Evolutionary conservation across 805 yeast species (phyloP).

Genomic region (Brettanomyces nanus): DNA sequence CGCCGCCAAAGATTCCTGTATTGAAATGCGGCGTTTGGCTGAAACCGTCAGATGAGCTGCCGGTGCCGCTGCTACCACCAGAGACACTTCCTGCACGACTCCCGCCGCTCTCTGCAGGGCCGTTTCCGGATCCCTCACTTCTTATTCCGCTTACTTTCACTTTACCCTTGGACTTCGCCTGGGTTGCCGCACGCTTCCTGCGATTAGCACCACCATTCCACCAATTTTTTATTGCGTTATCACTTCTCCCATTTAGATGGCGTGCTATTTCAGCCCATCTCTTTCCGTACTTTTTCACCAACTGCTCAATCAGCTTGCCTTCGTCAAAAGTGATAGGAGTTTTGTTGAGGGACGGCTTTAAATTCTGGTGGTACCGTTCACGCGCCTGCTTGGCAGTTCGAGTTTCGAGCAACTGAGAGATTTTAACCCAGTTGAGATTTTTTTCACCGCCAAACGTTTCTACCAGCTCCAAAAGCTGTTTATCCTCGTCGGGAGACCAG

Average conservation of each 20-base stretch:
- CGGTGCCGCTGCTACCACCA: neutral
- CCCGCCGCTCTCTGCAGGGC: no score
- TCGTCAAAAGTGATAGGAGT: constrained; percentile 80
- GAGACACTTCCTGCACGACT: constrained; percentile 4
- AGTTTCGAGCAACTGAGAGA: constrained; percentile 62
- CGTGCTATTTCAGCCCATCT: constrained; percentile 93
- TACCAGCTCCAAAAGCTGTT: constrained; percentile 60
- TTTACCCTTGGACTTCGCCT: constrained; percentile 1
- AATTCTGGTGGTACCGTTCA: constrained; percentile 85
- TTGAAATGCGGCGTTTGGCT: constrained; percentile 16
- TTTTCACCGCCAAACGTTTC: constrained; percentile 60
- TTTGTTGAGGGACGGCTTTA: constrained; percentile 76
- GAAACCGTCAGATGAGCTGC: no score
- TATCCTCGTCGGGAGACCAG: constrained; percentile 85
- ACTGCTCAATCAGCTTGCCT: constrained; percentile 70
- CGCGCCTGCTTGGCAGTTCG: constrained; percentile 89
- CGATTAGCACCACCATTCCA: constrained; percentile 94
- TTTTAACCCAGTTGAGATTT: constrained; percentile 70
- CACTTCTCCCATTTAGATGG: constrained; percentile 80
- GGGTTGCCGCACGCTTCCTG: constrained; percentile 44
- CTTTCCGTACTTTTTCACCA: constrained; percentile 75
- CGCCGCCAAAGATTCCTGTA: constrained; percentile 8
- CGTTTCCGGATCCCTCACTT: no score
- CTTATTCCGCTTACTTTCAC: no score
- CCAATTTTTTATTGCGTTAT: constrained; percentile 90